Base-by-base conservation (phyloP, 345 rosid genomes). In the Cochlearia excelsa region DNA sequence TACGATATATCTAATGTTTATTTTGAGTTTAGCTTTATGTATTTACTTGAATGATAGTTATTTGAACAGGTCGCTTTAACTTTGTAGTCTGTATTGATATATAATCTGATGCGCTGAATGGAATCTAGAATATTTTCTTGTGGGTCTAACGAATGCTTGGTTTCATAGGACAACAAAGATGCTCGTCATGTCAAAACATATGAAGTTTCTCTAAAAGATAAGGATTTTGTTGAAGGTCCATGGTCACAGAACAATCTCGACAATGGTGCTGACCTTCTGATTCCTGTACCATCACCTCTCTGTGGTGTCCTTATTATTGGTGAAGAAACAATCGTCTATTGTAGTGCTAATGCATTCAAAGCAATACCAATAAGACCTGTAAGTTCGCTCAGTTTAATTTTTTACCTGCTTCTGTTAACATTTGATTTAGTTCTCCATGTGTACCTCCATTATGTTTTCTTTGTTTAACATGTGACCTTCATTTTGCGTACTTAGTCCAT, bases 291-390 rank as follows among this genome's bases (percentile, higher is more conserved):
- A 27, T 88, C 90, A 30, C 99, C 97, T 54, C 80, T 90, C n/a
- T 90, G 97, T 54, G 97, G 97, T n/a, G 93, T 94, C 38, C 92
- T 94, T 49, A 94, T 94, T 59, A 82, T 94, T 67, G 97, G 96
- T 44, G 97, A 90, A 77, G 99, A 93, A 74, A 93, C 96, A 39
- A 84, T 93, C 77, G 96, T 89, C 46, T 90, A 94, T 50, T 87
- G 92, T 71, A 89, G 93, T 73, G 96, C 96, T 53, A 87, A 73
- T 84, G 84, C 91, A 54, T 87, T 93, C 67, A 87, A 84, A 78
- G 97, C 92, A 34, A 93, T 89, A 58, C 96, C 94, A 46, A 89
- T 84, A 43, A 77, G 88, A 77, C 94, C 96, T 57, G 97, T 93
- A 75, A 50, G 94, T 78, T 67, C 51, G 66, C 70, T 49, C 30